Percentiles rank a stretch among this genome's conserved stretches.
Evolutionary conservation across 257 asterid genomes (phyloP).

Genomic region (Gentiana dahurica): DNA sequence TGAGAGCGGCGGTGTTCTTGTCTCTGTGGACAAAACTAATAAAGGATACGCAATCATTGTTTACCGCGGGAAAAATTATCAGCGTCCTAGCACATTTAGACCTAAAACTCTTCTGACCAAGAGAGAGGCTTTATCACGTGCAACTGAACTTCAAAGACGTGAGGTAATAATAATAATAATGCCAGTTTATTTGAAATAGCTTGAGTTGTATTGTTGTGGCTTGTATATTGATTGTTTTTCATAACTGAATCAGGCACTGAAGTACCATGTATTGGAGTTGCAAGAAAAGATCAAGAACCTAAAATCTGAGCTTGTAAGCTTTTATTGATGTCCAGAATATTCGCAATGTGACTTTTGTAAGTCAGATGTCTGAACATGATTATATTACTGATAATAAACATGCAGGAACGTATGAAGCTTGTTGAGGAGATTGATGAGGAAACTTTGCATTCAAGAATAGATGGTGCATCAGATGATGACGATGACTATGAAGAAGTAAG

Average conservation of each 20-base stretch:
- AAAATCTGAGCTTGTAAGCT: conserved; percentile 52
- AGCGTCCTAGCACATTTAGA: conserved; percentile 48
- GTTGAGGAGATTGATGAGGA: conserved; percentile 26
- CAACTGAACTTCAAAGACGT: conserved; percentile 87
- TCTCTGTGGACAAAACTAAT: conserved; percentile 57
- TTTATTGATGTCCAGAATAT: neutral
- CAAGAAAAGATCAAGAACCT: conserved; percentile 54
- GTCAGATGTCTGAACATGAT: neutral
- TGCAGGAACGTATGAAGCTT: conserved; percentile 48
- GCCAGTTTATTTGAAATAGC: neutral
- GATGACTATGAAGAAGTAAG: conserved; percentile 26
- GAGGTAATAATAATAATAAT: conserved; percentile 37
- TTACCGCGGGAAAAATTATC: conserved; percentile 91
- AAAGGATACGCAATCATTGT: conserved; percentile 65
- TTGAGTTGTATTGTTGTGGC: neutral
- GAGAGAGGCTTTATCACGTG: conserved; percentile 87
- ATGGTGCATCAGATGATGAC: conserved; percentile 26
- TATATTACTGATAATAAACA: conserved; percentile 9
- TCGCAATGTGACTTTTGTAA: neutral
- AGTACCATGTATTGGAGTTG: conserved; percentile 62
- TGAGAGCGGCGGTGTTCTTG: conserved; percentile 91
- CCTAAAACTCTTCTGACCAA: conserved; percentile 68
- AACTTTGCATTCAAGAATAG: conserved; percentile 22
- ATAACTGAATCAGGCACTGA: conserved; percentile 44
- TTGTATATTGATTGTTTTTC: neutral